phyloP scores from a whole-genome alignment of 2,329 filamentous ascomycete species.

The Aspergillus calidoustus region DNA sequence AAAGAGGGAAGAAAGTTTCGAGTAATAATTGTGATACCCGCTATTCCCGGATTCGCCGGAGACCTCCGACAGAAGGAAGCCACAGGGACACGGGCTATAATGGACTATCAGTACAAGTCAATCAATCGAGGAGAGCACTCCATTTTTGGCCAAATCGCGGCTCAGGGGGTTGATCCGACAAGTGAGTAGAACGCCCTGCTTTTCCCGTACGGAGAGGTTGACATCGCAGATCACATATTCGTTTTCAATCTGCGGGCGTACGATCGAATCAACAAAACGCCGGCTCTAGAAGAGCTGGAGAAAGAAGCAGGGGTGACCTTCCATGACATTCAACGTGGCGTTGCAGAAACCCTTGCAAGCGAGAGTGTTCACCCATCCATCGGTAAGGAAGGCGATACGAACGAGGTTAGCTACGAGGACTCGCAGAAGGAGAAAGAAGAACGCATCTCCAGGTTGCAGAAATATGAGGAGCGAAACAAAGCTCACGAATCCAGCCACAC shows the following conservation, averaged over 20 bases:
- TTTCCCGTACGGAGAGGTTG: conserved; percentile 42
- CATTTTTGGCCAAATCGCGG: conserved; percentile 78
- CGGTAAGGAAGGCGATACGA: conserved; percentile 51
- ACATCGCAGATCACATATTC: conserved; percentile 72
- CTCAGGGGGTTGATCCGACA: conserved; percentile 74
- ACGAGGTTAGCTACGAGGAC: conserved; percentile 44
- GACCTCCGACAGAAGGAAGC: conserved; percentile 84
- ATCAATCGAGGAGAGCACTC: conserved; percentile 90
- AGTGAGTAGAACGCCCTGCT: conserved; percentile 30
- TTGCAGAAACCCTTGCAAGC: conserved; percentile 87
- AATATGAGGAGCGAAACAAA: conserved; percentile 28
- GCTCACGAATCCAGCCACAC: conserved; percentile 23
- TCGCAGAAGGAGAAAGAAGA: conserved; percentile 46
- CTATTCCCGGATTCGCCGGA: conserved; percentile 91
- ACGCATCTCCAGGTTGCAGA: conserved; percentile 45
- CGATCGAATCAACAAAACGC: conserved; percentile 86
- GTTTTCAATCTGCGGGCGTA: conserved; percentile 94
- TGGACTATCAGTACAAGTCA: conserved; percentile 98
- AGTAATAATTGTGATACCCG: conserved; percentile 87
- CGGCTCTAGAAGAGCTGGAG: conserved; percentile 73
- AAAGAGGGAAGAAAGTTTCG: conserved; percentile 87
- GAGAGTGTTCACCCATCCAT: conserved; percentile 64
- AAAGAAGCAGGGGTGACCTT: conserved; percentile 82
- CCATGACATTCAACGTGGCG: conserved; percentile 81
- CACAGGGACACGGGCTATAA: conserved; percentile 86